A percentile compares a stretch with the other conserved stretches of the same genome.
phyloP scores from a whole-genome alignment of 441 rosid species.

The California macrophylla region DNA sequence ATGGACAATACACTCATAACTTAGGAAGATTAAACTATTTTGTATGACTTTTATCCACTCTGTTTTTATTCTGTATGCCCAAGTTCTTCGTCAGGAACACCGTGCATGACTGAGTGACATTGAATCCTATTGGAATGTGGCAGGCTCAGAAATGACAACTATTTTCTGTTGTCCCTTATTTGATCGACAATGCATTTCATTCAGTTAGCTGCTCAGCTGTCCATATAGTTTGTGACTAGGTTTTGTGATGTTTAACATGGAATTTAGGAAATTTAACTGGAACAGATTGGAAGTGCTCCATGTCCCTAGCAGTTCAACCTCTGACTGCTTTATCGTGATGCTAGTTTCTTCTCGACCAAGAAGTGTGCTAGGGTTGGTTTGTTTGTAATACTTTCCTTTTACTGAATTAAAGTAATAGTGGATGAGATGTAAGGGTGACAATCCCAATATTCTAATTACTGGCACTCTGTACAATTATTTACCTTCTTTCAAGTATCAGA shows the following conservation, averaged over 20 bases:
- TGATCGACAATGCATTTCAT: neutral
- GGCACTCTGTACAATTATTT: neutral
- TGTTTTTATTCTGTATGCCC: neutral
- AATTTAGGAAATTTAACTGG: conserved; percentile 4
- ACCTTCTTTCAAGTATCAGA: neutral
- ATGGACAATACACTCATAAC: neutral
- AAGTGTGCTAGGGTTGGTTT: neutral
- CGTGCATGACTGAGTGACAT: neutral
- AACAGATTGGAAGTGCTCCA: neutral
- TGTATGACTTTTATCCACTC: neutral
- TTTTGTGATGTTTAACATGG: conserved; percentile 6
- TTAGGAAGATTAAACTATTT: neutral
- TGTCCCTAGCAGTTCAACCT: neutral
- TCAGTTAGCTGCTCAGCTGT: conserved; percentile 5
- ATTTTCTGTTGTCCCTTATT: neutral
- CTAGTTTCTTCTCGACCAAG: neutral
- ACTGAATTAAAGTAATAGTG: neutral
- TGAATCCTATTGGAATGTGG: conserved; percentile 16
- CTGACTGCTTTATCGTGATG: conserved; percentile 10
- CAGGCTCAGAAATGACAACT: conserved; percentile 30
- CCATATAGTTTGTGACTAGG: conserved; percentile 8
- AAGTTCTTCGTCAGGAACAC: neutral
- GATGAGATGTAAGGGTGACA: conserved; percentile 18
- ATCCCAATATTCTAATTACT: neutral
- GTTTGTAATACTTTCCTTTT: neutral